These are phyloP conservation scores for Sclerotinia sclerotiorum DNA, from an alignment of 2,329 filamentous ascomycete species.

Conservation along the genomic window DNA sequence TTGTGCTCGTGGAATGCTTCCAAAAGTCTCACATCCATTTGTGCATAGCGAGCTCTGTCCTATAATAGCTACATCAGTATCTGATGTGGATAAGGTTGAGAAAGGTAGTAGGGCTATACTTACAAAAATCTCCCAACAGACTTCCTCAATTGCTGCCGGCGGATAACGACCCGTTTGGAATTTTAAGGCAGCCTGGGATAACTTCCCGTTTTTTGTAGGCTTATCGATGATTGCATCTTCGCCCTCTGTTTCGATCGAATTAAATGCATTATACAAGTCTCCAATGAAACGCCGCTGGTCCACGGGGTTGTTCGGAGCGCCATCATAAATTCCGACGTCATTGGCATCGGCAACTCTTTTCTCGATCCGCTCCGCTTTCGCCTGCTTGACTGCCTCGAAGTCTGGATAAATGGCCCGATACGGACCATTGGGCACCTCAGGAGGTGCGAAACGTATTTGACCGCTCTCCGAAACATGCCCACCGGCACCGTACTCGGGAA, in stretches of 20 bases:
- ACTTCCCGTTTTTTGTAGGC: constrained; percentile 26
- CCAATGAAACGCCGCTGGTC: constrained; percentile 20
- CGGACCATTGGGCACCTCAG: not conserved
- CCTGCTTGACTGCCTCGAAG: not conserved
- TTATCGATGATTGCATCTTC: constrained; percentile 30
- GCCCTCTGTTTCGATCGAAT: constrained; percentile 15
- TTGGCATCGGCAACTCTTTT: not conserved
- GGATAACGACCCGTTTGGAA: constrained; percentile 26
- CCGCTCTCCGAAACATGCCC: not conserved
- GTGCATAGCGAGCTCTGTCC: constrained; percentile 22
- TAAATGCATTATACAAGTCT: constrained; percentile 28
- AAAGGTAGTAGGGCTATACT: constrained; percentile 3
- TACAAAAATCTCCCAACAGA: constrained; percentile 33
- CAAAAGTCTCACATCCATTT: constrained; percentile 24
- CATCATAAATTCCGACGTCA: not conserved
- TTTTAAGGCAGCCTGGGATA: constrained; percentile 28
- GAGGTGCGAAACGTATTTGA: not conserved
- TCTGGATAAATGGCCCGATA: constrained; percentile 15
- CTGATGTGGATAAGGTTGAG: not conserved
- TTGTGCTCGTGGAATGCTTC: constrained; percentile 25
- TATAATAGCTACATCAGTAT: constrained; percentile 5
- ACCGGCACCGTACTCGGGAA: not conserved
- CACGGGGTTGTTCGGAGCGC: not conserved
- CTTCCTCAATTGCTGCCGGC: constrained; percentile 23
- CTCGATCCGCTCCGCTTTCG: not conserved